Percentiles rank a stretch among this genome's conserved stretches.
These are phyloP conservation scores for Fagopyrum tataricum DNA, from an alignment of 148 eudicot genomes.

Conservation along the genomic window DNA sequence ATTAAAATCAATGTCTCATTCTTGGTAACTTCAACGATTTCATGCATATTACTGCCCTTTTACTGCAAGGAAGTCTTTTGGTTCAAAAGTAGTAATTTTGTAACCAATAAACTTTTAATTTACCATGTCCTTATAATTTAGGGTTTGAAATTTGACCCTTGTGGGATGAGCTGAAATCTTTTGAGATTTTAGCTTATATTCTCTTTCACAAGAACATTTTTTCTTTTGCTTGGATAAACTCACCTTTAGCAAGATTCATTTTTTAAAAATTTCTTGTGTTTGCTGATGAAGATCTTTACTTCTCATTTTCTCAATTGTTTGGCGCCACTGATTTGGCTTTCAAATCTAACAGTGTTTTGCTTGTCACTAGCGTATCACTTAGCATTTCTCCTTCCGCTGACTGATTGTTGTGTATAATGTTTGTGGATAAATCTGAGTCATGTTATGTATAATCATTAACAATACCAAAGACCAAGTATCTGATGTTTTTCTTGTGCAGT, in stretches of 20 bases:
- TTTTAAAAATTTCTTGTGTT: not conserved
- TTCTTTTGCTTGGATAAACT: not conserved
- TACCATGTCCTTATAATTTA: not conserved
- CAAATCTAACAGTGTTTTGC: not conserved
- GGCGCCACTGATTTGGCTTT: too few relatives aligned
- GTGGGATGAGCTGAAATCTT: too few relatives aligned
- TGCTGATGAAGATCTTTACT: not conserved
- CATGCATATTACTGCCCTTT: not conserved
- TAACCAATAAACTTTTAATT: not conserved
- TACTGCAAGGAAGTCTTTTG: not conserved
- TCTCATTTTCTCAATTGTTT: not conserved
- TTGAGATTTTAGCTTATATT: not conserved
- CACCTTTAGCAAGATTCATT: not conserved
- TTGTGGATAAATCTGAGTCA: not conserved
- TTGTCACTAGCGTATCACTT: not conserved
- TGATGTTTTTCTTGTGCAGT: not conserved
- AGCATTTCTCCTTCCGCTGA: not conserved
- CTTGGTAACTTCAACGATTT: not conserved
- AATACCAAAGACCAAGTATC: too few relatives aligned
- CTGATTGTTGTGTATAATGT: not conserved
- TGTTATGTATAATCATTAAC: too few relatives aligned
- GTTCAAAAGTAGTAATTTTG: not conserved
- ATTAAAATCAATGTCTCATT: not conserved
- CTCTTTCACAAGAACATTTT: not conserved
- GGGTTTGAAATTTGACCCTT: too few relatives aligned